Evolutionary conservation across 495 filamentous ascomycete genomes (phyloP).

Genomic region (Parathielavia hyrcaniae): DNA sequence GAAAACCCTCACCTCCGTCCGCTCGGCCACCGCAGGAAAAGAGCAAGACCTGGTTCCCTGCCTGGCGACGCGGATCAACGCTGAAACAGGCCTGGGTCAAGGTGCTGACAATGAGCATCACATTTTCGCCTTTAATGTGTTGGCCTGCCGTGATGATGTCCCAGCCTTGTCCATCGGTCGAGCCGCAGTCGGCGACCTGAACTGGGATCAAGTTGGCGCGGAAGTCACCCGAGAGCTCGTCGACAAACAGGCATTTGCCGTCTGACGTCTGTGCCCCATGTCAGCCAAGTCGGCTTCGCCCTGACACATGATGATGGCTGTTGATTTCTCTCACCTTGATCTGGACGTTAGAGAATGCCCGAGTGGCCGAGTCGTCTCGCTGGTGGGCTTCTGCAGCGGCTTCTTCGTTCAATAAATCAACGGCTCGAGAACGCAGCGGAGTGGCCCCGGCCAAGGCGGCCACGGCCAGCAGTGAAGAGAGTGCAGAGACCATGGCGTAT

Average conservation of each 20-base stretch:
- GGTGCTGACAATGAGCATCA: conserved; percentile 49
- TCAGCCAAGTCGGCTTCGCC: not conserved
- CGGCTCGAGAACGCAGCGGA: conserved; percentile 30
- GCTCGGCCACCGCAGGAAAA: conserved; percentile 54
- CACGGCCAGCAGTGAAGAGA: conserved; percentile 27
- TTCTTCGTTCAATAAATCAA: conserved; percentile 39
- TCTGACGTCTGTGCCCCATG: conserved; percentile 39
- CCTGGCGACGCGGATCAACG: conserved; percentile 45
- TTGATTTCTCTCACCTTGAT: conserved; percentile 38
- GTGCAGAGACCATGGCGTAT: conserved; percentile 23
- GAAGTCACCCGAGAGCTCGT: conserved; percentile 52
- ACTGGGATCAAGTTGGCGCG: conserved; percentile 52
- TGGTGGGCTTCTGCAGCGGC: conserved; percentile 49
- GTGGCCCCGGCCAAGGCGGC: conserved; percentile 26
- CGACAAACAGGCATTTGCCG: conserved; percentile 48
- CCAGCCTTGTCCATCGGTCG: conserved; percentile 47
- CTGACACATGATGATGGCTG: not conserved
- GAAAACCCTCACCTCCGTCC: conserved; percentile 37
- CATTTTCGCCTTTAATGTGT: conserved; percentile 40
- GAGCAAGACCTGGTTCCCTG: conserved; percentile 44
- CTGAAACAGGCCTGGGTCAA: conserved; percentile 52
- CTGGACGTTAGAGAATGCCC: conserved; percentile 42
- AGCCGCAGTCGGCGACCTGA: conserved; percentile 44
- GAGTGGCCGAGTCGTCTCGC: conserved; percentile 43
- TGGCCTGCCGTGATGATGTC: conserved; percentile 50